A percentile compares a stretch with the other conserved stretches of the same genome.
Conservation (phyloP, 495 filamentous ascomycete genomes). For the Cercophora sp. region DNA sequence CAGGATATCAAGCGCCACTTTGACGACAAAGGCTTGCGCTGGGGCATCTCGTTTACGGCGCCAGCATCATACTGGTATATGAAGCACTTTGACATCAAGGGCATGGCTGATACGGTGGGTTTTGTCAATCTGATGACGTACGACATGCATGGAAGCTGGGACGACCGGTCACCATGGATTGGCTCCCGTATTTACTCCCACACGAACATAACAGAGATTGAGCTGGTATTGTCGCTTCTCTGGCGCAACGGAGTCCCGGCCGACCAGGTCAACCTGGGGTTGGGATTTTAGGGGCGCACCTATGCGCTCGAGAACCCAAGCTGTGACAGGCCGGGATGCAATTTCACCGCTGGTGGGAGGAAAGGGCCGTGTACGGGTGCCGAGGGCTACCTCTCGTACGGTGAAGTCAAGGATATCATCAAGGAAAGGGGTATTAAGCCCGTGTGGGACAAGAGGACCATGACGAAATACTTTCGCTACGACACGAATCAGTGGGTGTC, state of each 20-base stretch:
- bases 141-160: conserved; percentile 39
- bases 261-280: conserved; percentile 40
- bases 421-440: neutral
- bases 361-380: conserved; percentile 32
- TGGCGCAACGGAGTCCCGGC: conserved; percentile 48
- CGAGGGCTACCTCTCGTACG: conserved; percentile 33
- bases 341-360: conserved; percentile 23
- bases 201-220: conserved; percentile 57
- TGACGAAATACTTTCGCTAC: conserved; percentile 39
- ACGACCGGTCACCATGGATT: conserved; percentile 18
- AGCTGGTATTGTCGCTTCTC: conserved; percentile 42
- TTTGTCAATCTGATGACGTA: conserved; percentile 58
- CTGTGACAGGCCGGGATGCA: conserved; percentile 26
- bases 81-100: conserved; percentile 44
- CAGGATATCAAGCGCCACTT: conserved; percentile 27
- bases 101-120: conserved; percentile 35
- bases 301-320: conserved; percentile 23
- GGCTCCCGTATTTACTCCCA: conserved; percentile 39
- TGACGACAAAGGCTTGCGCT: conserved; percentile 19
- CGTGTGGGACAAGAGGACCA: conserved; percentile 22
- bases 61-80: conserved; percentile 55
- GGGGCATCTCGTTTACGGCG: conserved; percentile 39
- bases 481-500: conserved; percentile 44
- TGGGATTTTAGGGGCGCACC: conserved; percentile 52
- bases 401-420: conserved; percentile 33